phyloP scores from a whole-genome alignment of 2,329 filamentous ascomycete species.

The Rasamsonia emersonii region DNA sequence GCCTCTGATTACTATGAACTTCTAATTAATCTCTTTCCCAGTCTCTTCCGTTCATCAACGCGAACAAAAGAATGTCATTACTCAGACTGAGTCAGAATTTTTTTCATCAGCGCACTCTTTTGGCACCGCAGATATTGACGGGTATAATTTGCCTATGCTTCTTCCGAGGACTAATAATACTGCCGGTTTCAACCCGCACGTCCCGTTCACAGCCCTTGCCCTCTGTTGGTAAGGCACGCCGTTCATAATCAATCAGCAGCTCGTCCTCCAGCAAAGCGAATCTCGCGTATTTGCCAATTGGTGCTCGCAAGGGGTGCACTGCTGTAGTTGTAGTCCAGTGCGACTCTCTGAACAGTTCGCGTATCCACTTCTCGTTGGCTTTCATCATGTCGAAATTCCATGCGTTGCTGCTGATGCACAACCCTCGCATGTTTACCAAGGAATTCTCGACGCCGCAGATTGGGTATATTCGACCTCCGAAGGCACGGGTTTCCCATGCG shows the following conservation, averaged over 20 bases:
- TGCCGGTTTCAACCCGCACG: constrained; percentile 2
- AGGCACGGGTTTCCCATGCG: constrained; percentile 9
- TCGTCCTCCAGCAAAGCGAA: neutral
- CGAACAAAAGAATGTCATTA: too few species aligned
- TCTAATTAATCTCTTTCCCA: too few species aligned
- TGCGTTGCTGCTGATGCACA: constrained; percentile 1
- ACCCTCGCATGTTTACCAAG: constrained; percentile 1
- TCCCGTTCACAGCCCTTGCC: constrained; percentile 1
- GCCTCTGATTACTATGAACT: too few species aligned
- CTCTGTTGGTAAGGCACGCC: constrained; percentile 1
- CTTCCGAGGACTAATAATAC: neutral
- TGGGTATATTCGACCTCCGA: constrained; percentile 7
- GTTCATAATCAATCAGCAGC: neutral
- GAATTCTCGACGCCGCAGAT: constrained; percentile 5
- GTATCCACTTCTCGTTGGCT: neutral
- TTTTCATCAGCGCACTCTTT: too few species aligned
- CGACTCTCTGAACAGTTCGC: neutral
- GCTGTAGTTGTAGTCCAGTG: neutral
- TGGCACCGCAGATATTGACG: too few species aligned
- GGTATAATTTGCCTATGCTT: too few species aligned
- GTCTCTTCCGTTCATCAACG: too few species aligned
- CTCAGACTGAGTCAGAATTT: too few species aligned
- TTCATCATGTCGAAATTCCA: constrained; percentile 1
- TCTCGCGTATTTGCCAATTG: neutral
- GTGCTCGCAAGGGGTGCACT: neutral